These are phyloP conservation scores for Obelidium mucronatum DNA, from an alignment of 192 early-diverging fungal species.

Conservation along the genomic window DNA sequence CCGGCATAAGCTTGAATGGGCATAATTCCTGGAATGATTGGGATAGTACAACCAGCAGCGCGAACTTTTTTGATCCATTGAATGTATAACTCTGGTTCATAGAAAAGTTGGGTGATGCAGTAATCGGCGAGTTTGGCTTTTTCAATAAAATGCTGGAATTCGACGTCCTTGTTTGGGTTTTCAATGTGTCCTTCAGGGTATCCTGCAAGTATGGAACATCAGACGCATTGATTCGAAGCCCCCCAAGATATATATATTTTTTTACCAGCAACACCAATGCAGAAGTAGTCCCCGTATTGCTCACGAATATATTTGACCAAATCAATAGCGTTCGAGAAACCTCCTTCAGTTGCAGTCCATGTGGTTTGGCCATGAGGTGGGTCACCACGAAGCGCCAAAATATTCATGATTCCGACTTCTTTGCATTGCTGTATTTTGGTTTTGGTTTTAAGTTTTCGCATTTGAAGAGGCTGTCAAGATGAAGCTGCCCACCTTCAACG, in stretches of 20 bases:
- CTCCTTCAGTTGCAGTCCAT: constrained; percentile 84
- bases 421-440: constrained; percentile 70
- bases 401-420: constrained; percentile 94
- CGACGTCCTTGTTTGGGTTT: constrained; percentile 74
- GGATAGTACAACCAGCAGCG: constrained; percentile 65
- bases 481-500: constrained; percentile 61
- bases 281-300: constrained; percentile 93
- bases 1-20: constrained; percentile 93
- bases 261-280: constrained; percentile 90
- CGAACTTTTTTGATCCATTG: constrained; percentile 80
- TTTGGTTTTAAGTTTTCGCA: too few species aligned
- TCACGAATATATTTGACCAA: constrained; percentile 90
- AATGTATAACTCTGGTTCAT: constrained; percentile 86
- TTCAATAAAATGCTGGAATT: constrained; percentile 80
- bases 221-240: too few species aligned
- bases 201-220: constrained; percentile 65
- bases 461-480: constrained; percentile 40
- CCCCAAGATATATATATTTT: background rate
- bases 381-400: constrained; percentile 95
- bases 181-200: constrained; percentile 96
- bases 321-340: constrained; percentile 87
- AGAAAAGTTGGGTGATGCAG: constrained; percentile 95
- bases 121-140: constrained; percentile 94
- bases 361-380: constrained; percentile 83
- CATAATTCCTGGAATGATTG: constrained; percentile 95